phyloP scores from a whole-genome alignment of 2,329 filamentous ascomycete species.

The Zasmidium citrigriseum region DNA sequence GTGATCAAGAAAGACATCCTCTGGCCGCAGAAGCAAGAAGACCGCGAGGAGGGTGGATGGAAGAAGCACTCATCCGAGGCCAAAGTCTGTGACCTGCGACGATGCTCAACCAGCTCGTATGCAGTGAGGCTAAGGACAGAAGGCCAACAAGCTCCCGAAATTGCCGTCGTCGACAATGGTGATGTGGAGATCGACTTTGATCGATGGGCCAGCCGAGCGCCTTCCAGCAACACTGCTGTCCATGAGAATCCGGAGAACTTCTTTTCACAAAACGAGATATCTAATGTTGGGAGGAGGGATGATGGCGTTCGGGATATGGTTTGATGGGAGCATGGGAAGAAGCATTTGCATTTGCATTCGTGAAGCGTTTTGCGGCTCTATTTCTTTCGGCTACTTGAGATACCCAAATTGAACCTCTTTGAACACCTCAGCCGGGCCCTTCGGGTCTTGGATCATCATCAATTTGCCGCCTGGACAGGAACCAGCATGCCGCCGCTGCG shows the following conservation, averaged over 20 bases:
- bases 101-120: not conserved
- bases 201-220: not conserved
- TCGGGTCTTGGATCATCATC: not conserved
- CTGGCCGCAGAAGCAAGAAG: slow-evolving; percentile 73
- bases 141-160: not conserved
- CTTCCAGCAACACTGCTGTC: not conserved
- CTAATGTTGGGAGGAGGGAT: not conserved
- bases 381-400: not conserved
- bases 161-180: not conserved
- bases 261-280: not conserved
- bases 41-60: slow-evolving; percentile 64
- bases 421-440: not conserved
- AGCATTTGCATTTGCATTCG: too few species aligned
- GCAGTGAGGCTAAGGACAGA: not conserved
- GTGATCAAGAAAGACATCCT: slow-evolving; percentile 67
- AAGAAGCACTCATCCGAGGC: slow-evolving; percentile 11
- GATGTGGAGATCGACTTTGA: not conserved
- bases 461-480: not conserved
- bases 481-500: not conserved
- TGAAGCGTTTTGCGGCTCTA: not conserved
- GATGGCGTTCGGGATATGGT: not conserved
- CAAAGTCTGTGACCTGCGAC: not conserved
- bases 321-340: too few species aligned
- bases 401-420: not conserved
- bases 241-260: not conserved